Conservation (phyloP, 805 yeast genomes). For the Cyberlindnera suaveolens region DNA sequence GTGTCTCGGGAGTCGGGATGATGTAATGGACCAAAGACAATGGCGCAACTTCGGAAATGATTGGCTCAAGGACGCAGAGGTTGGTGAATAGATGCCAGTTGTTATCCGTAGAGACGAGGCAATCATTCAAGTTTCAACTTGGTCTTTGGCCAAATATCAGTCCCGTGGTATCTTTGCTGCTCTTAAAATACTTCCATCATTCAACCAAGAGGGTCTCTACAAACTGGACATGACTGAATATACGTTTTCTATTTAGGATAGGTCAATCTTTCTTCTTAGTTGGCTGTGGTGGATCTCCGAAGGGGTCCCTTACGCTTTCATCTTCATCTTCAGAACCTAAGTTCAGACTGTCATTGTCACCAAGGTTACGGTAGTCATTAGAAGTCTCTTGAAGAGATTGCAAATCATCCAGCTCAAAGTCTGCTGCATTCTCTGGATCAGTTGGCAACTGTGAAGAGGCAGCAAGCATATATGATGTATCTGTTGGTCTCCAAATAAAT, state of each 20-base stretch:
- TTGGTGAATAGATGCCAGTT: too few relatives aligned
- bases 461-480: conserved; percentile 89
- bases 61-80: too few relatives aligned
- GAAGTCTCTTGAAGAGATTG: conserved; percentile 35
- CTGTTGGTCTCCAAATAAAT: conserved; percentile 96
- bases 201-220: too few relatives aligned
- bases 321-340: conserved; percentile 15
- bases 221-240: neutral
- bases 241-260: neutral
- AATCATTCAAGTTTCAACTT: too few relatives aligned
- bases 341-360: conserved; percentile 23
- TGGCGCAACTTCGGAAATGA: too few relatives aligned
- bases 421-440: conserved; percentile 64
- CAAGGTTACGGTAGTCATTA: conserved; percentile 22
- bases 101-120: too few relatives aligned
- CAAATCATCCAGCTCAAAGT: conserved; percentile 55
- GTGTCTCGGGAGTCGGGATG: too few relatives aligned
- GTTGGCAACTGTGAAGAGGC: conserved; percentile 89
- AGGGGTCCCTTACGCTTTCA: neutral
- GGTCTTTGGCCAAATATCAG: too few relatives aligned
- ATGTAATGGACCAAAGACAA: too few relatives aligned
- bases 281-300: neutral
- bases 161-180: too few relatives aligned
- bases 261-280: neutral
- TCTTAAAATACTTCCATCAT: too few relatives aligned